These are phyloP conservation scores for Triticum timopheevii DNA, from an alignment of 176 grass and related monocot species.

Conservation along the genomic window DNA sequence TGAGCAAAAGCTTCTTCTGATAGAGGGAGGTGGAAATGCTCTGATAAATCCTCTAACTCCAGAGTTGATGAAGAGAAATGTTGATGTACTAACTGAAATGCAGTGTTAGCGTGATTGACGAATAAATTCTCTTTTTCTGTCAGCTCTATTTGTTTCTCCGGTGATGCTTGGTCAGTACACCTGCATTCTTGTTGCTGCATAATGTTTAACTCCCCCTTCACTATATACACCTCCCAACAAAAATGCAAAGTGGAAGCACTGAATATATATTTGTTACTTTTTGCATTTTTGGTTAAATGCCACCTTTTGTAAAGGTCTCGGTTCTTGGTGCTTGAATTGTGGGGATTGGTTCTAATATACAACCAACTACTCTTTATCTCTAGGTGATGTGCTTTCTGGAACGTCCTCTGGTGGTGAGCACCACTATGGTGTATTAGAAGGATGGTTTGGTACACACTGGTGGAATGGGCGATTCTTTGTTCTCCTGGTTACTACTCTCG, in stretches of 20 bases:
- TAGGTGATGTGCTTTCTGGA: slow-evolving; percentile 94
- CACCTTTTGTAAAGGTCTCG: neutral
- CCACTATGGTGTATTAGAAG: slow-evolving; percentile 89
- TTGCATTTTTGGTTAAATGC: neutral
- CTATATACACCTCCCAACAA: neutral
- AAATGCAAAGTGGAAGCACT: neutral
- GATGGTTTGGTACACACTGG: slow-evolving; percentile 90
- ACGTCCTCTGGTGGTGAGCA: slow-evolving; percentile 66
- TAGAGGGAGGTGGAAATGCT: too few species aligned
- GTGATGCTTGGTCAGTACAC: neutral
- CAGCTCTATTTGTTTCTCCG: neutral
- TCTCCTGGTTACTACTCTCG: slow-evolving; percentile 62
- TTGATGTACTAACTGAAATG: neutral
- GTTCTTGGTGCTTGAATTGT: neutral
- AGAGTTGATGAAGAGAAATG: too few species aligned
- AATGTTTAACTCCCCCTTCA: neutral
- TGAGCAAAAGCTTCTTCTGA: too few species aligned
- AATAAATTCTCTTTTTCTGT: neutral
- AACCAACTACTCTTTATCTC: neutral
- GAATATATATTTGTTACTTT: neutral
- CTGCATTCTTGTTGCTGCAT: neutral
- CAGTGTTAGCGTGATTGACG: neutral
- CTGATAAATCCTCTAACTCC: too few species aligned
- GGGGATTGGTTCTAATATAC: neutral
- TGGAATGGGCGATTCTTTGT: slow-evolving; percentile 87